Evolutionary conservation across 1,139 yeast species (phyloP).

Genomic region (Hyphopichia pseudoburtonii): DNA sequence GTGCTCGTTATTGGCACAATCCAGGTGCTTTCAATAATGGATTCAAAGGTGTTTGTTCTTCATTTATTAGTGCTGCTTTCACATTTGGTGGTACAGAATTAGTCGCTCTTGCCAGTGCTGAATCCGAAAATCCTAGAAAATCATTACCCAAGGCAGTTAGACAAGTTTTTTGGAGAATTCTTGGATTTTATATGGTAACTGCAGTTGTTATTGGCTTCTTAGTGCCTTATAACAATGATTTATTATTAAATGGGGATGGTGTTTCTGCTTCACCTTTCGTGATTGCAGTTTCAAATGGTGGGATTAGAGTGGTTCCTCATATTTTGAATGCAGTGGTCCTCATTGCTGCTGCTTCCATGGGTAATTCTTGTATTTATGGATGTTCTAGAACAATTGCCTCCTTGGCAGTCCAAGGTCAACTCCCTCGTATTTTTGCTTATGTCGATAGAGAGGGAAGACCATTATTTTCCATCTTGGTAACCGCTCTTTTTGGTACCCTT

Average conservation of each 20-base stretch:
- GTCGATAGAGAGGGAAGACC: constrained; percentile 62
- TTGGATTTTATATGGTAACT: constrained; percentile 54
- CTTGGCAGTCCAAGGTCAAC: constrained; percentile 49
- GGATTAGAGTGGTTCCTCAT: constrained; percentile 43
- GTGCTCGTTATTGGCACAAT: constrained; percentile 40
- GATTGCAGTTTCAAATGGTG: constrained; percentile 39
- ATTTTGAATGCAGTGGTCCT: constrained; percentile 57
- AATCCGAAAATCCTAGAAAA: constrained; percentile 68
- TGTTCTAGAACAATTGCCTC: constrained; percentile 56
- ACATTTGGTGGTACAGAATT: constrained; percentile 81
- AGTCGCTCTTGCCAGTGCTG: constrained; percentile 84
- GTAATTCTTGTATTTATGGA: constrained; percentile 56
- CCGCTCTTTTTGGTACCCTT: constrained; percentile 55
- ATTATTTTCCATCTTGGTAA: constrained; percentile 48
- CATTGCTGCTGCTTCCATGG: constrained; percentile 52
- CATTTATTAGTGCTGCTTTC: constrained; percentile 84
- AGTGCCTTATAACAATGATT: constrained; percentile 39
- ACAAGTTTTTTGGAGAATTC: constrained; percentile 72
- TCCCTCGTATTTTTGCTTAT: constrained; percentile 47
- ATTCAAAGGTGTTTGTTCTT: constrained; percentile 81
- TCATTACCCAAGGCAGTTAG: constrained; percentile 73
- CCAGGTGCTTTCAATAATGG: constrained; percentile 54
- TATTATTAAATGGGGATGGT: constrained; percentile 33
- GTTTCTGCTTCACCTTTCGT: constrained; percentile 43
- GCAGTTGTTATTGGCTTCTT: constrained; percentile 48